These are phyloP conservation scores for Fusarium keratoplasticum DNA, from an alignment of 2,329 filamentous ascomycete genomes.

Conservation along the genomic window DNA sequence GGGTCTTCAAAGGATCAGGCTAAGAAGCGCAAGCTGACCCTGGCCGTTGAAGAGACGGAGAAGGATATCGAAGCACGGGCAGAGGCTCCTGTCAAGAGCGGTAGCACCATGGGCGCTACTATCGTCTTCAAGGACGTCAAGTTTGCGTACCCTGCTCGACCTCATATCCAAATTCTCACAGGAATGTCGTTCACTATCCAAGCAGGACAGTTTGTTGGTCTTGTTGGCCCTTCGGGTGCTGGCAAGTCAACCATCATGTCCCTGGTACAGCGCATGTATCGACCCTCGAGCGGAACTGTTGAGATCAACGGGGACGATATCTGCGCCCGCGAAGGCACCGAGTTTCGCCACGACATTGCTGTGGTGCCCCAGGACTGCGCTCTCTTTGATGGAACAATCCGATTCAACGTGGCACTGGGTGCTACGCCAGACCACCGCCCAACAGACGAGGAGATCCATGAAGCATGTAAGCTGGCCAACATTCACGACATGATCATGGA, in stretches of 20 bases:
- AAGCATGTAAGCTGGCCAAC: conserved; percentile 75
- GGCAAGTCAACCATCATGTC: conserved; percentile 76
- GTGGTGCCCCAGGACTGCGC: conserved; percentile 69
- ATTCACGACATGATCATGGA: conserved; percentile 75
- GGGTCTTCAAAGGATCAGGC: conserved; percentile 47
- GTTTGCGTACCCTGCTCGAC: conserved; percentile 75
- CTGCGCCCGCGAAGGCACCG: conserved; percentile 52
- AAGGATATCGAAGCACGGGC: conserved; percentile 55
- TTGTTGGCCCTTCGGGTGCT: conserved; percentile 74
- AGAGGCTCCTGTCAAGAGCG: conserved; percentile 41
- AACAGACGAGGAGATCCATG: conserved; percentile 70
- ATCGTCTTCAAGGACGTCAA: conserved; percentile 69
- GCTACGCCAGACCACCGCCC: conserved; percentile 65
- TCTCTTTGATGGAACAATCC: conserved; percentile 68
- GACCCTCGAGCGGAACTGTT: conserved; percentile 54
- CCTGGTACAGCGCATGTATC: conserved; percentile 63
- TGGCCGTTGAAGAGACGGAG: conserved; percentile 23
- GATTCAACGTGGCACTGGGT: conserved; percentile 68
- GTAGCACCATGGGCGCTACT: conserved; percentile 52
- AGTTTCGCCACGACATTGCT: conserved; percentile 65
- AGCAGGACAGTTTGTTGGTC: conserved; percentile 70
- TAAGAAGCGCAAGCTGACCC: conserved; percentile 21
- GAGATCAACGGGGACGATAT: conserved; percentile 61
- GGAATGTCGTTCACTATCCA: conserved; percentile 67
- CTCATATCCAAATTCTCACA: conserved; percentile 67